phyloP scores from a whole-genome alignment of 2,329 filamentous ascomycete genomes.

The Fusarium verrucosum region DNA sequence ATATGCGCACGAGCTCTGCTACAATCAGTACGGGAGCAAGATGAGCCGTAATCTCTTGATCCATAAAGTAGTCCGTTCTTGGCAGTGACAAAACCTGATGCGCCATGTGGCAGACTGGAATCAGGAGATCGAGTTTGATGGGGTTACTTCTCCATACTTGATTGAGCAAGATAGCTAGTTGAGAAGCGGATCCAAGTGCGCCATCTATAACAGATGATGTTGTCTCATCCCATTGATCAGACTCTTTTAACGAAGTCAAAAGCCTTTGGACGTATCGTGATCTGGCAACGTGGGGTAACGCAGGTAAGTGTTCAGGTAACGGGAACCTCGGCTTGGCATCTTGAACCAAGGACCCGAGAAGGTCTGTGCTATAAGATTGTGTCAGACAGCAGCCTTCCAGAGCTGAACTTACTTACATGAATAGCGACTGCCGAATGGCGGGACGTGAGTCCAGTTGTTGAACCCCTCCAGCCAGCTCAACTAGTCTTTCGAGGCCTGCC shows the following conservation, averaged over 20 bases:
- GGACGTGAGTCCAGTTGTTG: constrained; percentile 7
- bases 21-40: neutral
- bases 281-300: rapidly evolving
- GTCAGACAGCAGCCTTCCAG: neutral
- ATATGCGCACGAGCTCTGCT: constrained; percentile 29
- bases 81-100: constrained; percentile 25
- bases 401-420: constrained; percentile 10
- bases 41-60: neutral
- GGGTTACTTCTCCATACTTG: neutral
- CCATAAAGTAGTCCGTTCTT: neutral
- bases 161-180: constrained; percentile 13
- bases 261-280: neutral
- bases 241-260: rapidly evolving
- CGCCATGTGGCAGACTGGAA: constrained; percentile 19
- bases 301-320: neutral
- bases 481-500: constrained; percentile 19
- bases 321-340: constrained; percentile 27
- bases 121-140: constrained; percentile 11
- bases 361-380: constrained; percentile 15
- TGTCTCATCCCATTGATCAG: neutral
- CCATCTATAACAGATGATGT: neutral
- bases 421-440: constrained; percentile 27
- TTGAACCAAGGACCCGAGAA: constrained; percentile 28
- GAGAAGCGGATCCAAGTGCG: neutral
- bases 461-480: constrained; percentile 22